Base-by-base conservation (phyloP, 345 rosid genomes). In the Citrus glauca region DNA sequence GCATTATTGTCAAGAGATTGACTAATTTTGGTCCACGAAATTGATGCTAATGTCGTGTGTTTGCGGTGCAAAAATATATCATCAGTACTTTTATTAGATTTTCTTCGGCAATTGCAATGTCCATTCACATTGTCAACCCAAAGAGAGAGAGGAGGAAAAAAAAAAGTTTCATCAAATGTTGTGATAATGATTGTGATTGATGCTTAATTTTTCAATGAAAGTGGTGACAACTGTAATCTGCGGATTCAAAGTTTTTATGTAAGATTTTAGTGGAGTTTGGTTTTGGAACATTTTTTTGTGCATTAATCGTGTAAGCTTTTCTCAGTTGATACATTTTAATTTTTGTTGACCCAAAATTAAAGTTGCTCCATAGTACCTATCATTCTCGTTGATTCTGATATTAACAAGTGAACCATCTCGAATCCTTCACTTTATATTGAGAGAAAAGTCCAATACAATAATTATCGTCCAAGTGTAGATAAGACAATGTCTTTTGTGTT, bases 91-190 rank as follows among this genome's bases (percentile, higher is more conserved):
- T 27, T 25, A 13, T 55, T n/a, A 42, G 16, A 30, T 19, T 53
- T 55, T 20, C 30, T 0, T 9, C 32, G 55, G 59, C 9, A 40
- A 69, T 69, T 40, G n/a, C 73, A 30, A 53, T 56, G 73, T 28
- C 63, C 42, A 40, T 42, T 74, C 59, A 61, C 6, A 27, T 61
- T 62, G 77, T 61, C 77, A 61, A 74, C 77, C 57, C 77, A 40
- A 5, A 45, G 5, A 13, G 50, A 37, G 27, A 30, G 37, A 5
- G 37, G 37, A 1, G 19, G 16, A 16, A 24, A 8, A 14, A 24
- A 24, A 48, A 0, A 33, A 4, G 5, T 25, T 74, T 62, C 59
- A 40, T 61, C 35, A 55, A 45, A 40, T 16, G 77, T 42, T 40
- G 62, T 74, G 17, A 74, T 60, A 66, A 73, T 74, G 59, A 61